Evolutionary conservation across 805 yeast genomes (phyloP).

Genomic region (Saturnispora kantuleensis): DNA sequence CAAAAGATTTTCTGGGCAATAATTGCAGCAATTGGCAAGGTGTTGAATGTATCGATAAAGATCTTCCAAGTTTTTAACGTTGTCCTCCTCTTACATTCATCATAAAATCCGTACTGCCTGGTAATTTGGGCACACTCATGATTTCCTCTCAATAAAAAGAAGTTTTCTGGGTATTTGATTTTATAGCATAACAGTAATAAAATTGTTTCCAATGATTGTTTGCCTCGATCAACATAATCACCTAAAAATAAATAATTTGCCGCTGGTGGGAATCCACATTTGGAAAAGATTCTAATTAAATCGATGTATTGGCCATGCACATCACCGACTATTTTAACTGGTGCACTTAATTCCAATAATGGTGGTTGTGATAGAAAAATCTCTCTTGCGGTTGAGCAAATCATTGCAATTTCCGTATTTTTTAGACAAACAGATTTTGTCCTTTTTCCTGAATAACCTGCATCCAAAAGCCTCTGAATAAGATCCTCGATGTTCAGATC

Average conservation of each 20-base stretch:
- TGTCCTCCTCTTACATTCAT: slow-evolving; percentile 92
- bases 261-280: slow-evolving; percentile 95
- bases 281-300: slow-evolving; percentile 78
- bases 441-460: slow-evolving; percentile 92
- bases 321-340: slow-evolving; percentile 84
- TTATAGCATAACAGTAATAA: slow-evolving; percentile 81
- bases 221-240: slow-evolving; percentile 96
- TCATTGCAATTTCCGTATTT: slow-evolving; percentile 76
- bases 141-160: slow-evolving; percentile 86
- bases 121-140: slow-evolving; percentile 98
- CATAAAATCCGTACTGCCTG: slow-evolving; percentile 93
- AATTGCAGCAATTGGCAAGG: slow-evolving; percentile 89
- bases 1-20: slow-evolving; percentile 93
- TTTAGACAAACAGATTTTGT: slow-evolving; percentile 84
- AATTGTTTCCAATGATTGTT: slow-evolving; percentile 90
- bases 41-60: slow-evolving; percentile 90
- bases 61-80: slow-evolving; percentile 89
- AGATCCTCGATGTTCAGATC: slow-evolving; percentile 63
- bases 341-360: slow-evolving; percentile 73
- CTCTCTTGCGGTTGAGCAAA: slow-evolving; percentile 83
- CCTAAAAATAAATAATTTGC: slow-evolving; percentile 89
- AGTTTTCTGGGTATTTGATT: slow-evolving; percentile 93
- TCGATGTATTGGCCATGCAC: slow-evolving; percentile 97
- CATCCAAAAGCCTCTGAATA: slow-evolving; percentile 85
- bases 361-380: slow-evolving; percentile 87